Conservation (phyloP, 2,329 filamentous ascomycete genomes). For the Claviceps humidiphila region DNA sequence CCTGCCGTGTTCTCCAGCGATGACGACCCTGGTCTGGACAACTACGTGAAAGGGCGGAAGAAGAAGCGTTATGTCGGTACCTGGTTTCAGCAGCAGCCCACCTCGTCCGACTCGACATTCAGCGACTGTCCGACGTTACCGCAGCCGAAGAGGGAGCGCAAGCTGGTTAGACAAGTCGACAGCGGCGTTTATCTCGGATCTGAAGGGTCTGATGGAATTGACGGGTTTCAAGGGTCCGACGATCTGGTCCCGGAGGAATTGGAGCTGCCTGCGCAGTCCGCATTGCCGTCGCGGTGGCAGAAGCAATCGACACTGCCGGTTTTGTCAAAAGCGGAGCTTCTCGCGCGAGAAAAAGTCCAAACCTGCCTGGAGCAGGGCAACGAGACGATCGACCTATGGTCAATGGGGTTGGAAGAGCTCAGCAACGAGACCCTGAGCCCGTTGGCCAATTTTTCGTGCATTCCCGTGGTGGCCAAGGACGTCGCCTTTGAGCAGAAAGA, state of each 20-base stretch:
- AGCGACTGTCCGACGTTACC: conserved; percentile 23
- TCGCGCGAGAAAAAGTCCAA: conserved; percentile 33
- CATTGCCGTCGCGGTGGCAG: conserved; percentile 26
- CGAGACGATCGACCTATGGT: conserved; percentile 51
- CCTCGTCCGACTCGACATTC: conserved; percentile 35
- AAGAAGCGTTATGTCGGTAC: conserved; percentile 53
- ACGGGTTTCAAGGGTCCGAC: conserved; percentile 42
- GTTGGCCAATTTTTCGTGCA: conserved; percentile 39
- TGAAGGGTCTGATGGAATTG: conserved; percentile 23
- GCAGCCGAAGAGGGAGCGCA: conserved; percentile 30
- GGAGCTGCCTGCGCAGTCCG: conserved; percentile 19
- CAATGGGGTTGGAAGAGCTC: conserved; percentile 36
- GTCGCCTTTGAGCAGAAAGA: conserved; percentile 47
- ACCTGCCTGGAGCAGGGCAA: conserved; percentile 43
- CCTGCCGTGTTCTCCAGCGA: conserved; percentile 60
- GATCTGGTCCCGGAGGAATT: conserved; percentile 20
- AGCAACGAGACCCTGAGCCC: conserved; percentile 44
- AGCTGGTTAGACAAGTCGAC: conserved; percentile 47
- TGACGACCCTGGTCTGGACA: conserved; percentile 53
- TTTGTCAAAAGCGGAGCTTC: conserved; percentile 28
- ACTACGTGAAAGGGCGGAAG: conserved; percentile 42
- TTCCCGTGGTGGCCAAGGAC: conserved; percentile 39
- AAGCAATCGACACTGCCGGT: conserved; percentile 14
- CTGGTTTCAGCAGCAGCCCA: conserved; percentile 52
- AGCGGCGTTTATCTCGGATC: conserved; percentile 58